These are phyloP conservation scores for Protea cynaroides DNA, from an alignment of 164 flowering plant genomes.

Conservation along the genomic window DNA sequence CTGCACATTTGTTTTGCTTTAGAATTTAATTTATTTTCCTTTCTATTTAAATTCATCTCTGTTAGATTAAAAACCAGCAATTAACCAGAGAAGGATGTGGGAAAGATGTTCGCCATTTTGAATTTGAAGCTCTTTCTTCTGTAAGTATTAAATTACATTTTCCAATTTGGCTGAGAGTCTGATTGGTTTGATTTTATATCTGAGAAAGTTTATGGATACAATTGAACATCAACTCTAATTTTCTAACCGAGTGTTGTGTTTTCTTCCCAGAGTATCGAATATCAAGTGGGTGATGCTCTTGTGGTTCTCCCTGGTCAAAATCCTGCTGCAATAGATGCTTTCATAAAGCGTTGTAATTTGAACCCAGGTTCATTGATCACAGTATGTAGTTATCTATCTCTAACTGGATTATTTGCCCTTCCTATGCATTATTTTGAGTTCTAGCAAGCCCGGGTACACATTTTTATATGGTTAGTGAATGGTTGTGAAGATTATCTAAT, in stretches of 20 bases:
- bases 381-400: slow-evolving; percentile 34
- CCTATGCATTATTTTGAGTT: no score
- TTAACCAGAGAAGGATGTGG: slow-evolving; percentile 44
- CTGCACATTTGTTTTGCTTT: neutral
- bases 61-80: slow-evolving; percentile 47
- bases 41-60: neutral
- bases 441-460: no score
- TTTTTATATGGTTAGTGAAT: no score
- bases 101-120: slow-evolving; percentile 87
- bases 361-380: slow-evolving; percentile 67
- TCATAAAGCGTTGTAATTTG: slow-evolving; percentile 69
- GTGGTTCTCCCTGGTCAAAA: slow-evolving; percentile 81
- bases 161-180: neutral
- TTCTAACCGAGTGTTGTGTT: neutral
- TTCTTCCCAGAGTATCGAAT: slow-evolving; percentile 46
- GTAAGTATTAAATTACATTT: slow-evolving; percentile 39
- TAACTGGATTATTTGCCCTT: no score
- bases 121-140: slow-evolving; percentile 70
- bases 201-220: neutral
- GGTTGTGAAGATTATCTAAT: no score
- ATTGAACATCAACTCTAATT: neutral
- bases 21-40: neutral
- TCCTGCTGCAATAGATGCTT: slow-evolving; percentile 71
- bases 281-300: slow-evolving; percentile 84
- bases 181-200: neutral